Conservation (phyloP, 768 basidiomycete genomes). For the Suillus subluteus region DNA sequence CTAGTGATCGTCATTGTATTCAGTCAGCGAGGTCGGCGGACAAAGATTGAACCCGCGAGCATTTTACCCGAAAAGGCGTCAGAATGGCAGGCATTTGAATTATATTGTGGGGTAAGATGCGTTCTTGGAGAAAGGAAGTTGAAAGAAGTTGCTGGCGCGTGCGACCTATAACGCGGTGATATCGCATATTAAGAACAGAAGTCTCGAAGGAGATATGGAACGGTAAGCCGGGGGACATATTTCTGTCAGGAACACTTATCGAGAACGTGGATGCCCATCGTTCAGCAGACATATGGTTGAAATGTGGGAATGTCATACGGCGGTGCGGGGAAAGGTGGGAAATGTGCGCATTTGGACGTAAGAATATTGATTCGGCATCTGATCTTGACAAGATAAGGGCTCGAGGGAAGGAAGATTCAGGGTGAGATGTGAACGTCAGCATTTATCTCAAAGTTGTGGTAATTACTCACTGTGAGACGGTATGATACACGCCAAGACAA, state of each 20-base stretch:
- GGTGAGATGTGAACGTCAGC: not conserved
- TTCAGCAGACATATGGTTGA: constrained; percentile 15
- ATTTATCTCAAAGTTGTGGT: constrained; percentile 2
- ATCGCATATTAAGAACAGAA: constrained; percentile 24
- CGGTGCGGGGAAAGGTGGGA: constrained; percentile 32
- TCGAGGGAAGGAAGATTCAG: constrained; percentile 11
- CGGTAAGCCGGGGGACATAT: constrained; percentile 19
- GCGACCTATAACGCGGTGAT: constrained; percentile 20
- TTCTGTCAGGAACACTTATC: constrained; percentile 10
- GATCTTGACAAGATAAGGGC: constrained; percentile 10
- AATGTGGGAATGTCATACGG: constrained; percentile 18
- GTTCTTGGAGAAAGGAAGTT: constrained; percentile 5
- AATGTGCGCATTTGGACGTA: constrained; percentile 15
- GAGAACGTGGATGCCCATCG: constrained; percentile 15
- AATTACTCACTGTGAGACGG: constrained; percentile 10
- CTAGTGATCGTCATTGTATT: not conserved
- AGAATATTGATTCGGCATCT: constrained; percentile 13
- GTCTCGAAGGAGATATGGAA: constrained; percentile 23
- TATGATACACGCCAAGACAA: constrained; percentile 10
- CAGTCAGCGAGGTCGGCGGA: not conserved
- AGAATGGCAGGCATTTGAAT: constrained; percentile 5
- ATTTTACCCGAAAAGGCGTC: not conserved
- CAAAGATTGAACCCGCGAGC: not conserved
- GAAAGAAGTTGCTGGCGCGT: constrained; percentile 8
- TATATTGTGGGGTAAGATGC: constrained; percentile 7